Evolutionary conservation across 805 yeast species (phyloP), one percentile per base, ranked within the genome.

Genomic region (Blastobotrys attinorum): DNA sequence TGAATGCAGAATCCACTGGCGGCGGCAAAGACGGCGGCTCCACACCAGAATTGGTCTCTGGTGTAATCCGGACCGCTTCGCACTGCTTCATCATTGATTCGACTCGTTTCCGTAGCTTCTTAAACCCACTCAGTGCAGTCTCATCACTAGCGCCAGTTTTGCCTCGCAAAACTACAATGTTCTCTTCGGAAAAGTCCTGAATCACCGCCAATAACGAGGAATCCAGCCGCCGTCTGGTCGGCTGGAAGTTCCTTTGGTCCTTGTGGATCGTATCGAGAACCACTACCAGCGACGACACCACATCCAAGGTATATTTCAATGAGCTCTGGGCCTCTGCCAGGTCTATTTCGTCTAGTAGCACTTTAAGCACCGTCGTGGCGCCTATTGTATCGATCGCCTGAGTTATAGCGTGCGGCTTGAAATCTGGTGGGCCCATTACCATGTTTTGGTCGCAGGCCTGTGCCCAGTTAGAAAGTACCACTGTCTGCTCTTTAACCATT

Each of bases 291-390:
- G 49, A 25, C 5, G 58, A 40, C 1, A 47, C 43, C n/a, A 54
- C 52, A 18, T 55, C 59, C 40, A 55, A 23, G 2, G 51, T 44
- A 39, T 48, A 47, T n/a, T 37, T 45, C 18, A 47, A 43, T 4
- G 49, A 43, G 1, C 59, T 57, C 33, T 54, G 55, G 13, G 38
- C 39, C 10, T 55, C 53, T 1, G 59, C 46, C n/a, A 47, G 36
- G 2, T 49, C 52, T 10, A 55, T 46, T 36, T 53, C 58, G 8
- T 54, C 57, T 31, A 55, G 44, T 29, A 55, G 32, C 27, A 50
- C 41, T 15, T 39, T 27, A 17, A 53, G 29, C 5, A 53, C 54
- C 16, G 42, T 42, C 8, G 37, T 31, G 13, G 53, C 53, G 11
- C 60, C 60, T 13, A 53, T 36, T n/a, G 47, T 34, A n/a, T 47